Conservation (phyloP, 192 early-diverging fungal species). For the Coemansia sp. region DNA sequence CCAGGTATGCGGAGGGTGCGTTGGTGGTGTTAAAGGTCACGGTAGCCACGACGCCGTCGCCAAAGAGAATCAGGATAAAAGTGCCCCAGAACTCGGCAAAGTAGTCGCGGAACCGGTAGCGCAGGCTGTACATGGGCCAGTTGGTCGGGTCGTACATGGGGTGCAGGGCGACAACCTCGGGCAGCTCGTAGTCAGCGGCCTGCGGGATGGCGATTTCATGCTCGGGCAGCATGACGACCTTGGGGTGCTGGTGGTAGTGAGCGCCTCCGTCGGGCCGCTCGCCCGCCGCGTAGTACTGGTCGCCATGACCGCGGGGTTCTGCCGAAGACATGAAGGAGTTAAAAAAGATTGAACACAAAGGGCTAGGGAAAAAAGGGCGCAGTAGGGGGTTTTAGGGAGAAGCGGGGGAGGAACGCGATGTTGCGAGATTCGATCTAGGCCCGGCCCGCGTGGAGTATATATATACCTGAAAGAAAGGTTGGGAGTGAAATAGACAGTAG, state of each 20-base stretch:
- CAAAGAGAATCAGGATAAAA: conserved; percentile 66
- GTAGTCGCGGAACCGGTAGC: conserved; percentile 58
- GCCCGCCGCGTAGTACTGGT: background rate
- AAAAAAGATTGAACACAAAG: background rate
- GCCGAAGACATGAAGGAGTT: conserved; percentile 1
- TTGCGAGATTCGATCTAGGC: background rate
- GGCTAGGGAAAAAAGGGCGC: background rate
- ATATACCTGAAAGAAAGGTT: background rate
- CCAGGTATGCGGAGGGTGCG: conserved; percentile 54
- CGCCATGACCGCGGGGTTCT: background rate
- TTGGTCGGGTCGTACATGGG: conserved; percentile 50
- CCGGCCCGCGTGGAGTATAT: background rate
- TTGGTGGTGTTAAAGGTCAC: conserved; percentile 46
- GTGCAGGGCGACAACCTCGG: conserved; percentile 23
- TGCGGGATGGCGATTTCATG: conserved; percentile 45
- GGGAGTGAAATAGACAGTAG: background rate
- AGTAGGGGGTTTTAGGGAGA: background rate
- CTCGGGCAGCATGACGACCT: conserved; percentile 29
- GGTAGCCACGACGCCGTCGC: conserved; percentile 66
- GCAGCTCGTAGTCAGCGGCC: conserved; percentile 50
- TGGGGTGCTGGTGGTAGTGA: conserved; percentile 44
- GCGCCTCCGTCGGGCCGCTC: background rate
- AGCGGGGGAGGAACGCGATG: background rate
- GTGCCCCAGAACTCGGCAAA: conserved; percentile 81
- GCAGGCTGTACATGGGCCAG: conserved; percentile 42